Evolutionary conservation across 1,139 yeast species (phyloP).

Genomic region (Insectozyma bohioensis): DNA sequence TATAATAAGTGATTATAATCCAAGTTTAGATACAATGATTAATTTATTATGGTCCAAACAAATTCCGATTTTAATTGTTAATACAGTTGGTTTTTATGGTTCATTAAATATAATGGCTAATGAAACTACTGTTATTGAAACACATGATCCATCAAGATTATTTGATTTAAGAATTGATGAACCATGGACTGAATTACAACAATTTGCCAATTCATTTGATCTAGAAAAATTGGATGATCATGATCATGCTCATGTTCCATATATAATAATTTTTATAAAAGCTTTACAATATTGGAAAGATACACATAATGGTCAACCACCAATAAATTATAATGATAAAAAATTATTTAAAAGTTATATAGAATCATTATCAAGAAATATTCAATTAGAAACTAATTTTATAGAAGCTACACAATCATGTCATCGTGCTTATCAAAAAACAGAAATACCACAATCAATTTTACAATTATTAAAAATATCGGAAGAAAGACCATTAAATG

Average conservation of each 20-base stretch:
- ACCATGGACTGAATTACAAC: slow-evolving; percentile 75
- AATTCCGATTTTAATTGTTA: slow-evolving; percentile 55
- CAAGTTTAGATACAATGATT: slow-evolving; percentile 22
- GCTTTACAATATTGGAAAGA: slow-evolving; percentile 48
- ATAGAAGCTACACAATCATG: slow-evolving; percentile 63
- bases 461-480: slow-evolving; percentile 29
- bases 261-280: slow-evolving; percentile 61
- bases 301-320: slow-evolving; percentile 33
- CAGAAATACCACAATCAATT: slow-evolving; percentile 41
- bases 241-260: slow-evolving; percentile 74
- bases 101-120: slow-evolving; percentile 50
- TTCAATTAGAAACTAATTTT: slow-evolving; percentile 56
- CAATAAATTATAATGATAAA: slow-evolving; percentile 48
- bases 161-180: slow-evolving; percentile 68
- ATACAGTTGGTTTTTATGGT: slow-evolving; percentile 68
- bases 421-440: slow-evolving; percentile 50
- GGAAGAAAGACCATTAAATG: slow-evolving; percentile 17
- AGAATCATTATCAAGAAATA: slow-evolving; percentile 35
- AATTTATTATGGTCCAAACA: slow-evolving; percentile 40
- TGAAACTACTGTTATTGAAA: slow-evolving; percentile 66
- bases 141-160: slow-evolving; percentile 66
- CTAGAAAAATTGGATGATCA: slow-evolving; percentile 46
- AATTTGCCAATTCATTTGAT: slow-evolving; percentile 52
- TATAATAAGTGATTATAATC: slow-evolving; percentile 39
- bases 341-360: slow-evolving; percentile 39